Evolutionary conservation across 2,329 filamentous ascomycete species (phyloP), one percentile per base, ranked within the genome.

Genomic region (Elsinoe necatrix): DNA sequence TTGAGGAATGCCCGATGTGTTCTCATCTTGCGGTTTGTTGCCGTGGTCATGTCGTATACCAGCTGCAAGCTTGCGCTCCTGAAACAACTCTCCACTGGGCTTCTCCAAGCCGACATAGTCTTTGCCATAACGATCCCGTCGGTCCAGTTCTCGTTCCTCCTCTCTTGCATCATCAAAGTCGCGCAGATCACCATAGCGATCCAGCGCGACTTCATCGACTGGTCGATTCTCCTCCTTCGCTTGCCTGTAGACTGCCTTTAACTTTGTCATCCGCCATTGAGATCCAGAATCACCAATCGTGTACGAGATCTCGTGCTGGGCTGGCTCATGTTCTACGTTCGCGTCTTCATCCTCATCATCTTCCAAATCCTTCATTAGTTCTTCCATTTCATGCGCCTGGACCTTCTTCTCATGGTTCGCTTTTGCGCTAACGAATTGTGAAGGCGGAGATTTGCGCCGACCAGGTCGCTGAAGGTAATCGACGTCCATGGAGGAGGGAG

Each of bases 191-290:
- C 91, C 92, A 66, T 87, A 96, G 11, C 89, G 80, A 63, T 95
- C 87, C 35, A 87, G 64, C 0, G 91, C 93, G 50, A 97, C 76
- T 0, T 95, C 88, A 5, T 97, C 92, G 0, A 95, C 77, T 0
- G 81, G 65, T n/a, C 79, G 79, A 0, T 84, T 84, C 0, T 77
- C 84, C 64, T 93, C 85, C 63, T 95, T 79, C 0, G 90, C 89
- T 55, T 85, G 80, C 23, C 82, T 80, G 69, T 95, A 95, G 1
- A 95, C 88, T 9, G 84, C 86, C 62, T 87, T 90, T 29, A 98
- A 80, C 70, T 91, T 96, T 4, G 86, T 95, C 91, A 98, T 95
- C 51, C 95, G 85, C 93, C 95, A 98, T 64, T 89, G 82, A 12
- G 91, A 92, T 0, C 93, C 92, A 5, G 81, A 74, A 68, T 98